A percentile compares a stretch with the other conserved stretches of the same genome.
Evolutionary conservation across 2,329 filamentous ascomycete species (phyloP).

Genomic region (Alternaria infectoria): DNA sequence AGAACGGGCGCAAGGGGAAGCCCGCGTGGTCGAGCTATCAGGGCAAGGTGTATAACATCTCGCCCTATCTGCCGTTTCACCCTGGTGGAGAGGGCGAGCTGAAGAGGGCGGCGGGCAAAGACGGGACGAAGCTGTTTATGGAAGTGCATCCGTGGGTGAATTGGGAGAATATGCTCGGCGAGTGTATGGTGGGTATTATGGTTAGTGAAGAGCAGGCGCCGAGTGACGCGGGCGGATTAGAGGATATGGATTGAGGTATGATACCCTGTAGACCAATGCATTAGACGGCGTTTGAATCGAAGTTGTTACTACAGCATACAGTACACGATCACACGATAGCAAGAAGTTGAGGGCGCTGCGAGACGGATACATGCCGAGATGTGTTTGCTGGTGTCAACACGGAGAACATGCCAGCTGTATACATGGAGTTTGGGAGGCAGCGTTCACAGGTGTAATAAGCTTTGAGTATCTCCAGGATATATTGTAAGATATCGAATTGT

Average conservation of each 20-base stretch:
- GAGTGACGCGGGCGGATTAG: conserved; percentile 48
- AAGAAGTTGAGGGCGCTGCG: neutral
- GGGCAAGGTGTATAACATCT: conserved; percentile 92
- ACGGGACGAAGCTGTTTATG: conserved; percentile 68
- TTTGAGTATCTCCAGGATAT: neutral
- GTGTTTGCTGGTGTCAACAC: neutral
- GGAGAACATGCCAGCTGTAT: neutral
- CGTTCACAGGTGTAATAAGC: neutral
- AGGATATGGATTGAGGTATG: conserved; percentile 64
- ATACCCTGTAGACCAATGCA: conserved; percentile 26
- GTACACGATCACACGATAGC: neutral
- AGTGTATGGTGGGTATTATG: conserved; percentile 67
- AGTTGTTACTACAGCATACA: neutral
- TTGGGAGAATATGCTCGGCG: conserved; percentile 69
- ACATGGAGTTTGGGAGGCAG: neutral
- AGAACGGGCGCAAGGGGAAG: conserved; percentile 81
- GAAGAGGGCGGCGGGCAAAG: conserved; percentile 77
- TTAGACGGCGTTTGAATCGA: neutral
- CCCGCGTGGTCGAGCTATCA: conserved; percentile 92
- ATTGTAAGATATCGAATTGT: neutral
- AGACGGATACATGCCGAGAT: neutral
- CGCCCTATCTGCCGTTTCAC: conserved; percentile 87
- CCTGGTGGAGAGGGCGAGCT: conserved; percentile 83
- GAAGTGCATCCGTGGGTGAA: conserved; percentile 73
- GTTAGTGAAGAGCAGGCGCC: conserved; percentile 60